Conservation (phyloP, 129 eudicot species). For the Chrysanthemum seticuspe region DNA sequence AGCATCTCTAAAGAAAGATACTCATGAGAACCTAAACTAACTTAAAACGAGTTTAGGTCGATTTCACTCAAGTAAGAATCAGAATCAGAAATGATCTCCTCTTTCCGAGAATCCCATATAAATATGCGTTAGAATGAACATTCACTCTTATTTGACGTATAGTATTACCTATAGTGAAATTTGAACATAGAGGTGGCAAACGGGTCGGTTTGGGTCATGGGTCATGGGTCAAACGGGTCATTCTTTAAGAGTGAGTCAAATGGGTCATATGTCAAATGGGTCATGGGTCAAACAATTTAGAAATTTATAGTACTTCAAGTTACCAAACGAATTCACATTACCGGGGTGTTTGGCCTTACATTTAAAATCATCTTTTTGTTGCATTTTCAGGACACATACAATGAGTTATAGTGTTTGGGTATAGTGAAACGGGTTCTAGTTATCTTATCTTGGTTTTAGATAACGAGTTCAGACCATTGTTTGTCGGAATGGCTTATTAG, state of each 20-base stretch:
- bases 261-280: not conserved
- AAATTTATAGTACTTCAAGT: too few relatives aligned
- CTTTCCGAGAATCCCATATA: constrained; percentile 76
- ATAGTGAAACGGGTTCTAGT: not conserved
- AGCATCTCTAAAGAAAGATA: constrained; percentile 19
- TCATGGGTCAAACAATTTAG: too few relatives aligned
- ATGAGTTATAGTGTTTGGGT: not conserved
- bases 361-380: too few relatives aligned
- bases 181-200: too few relatives aligned
- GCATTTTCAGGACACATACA: too few relatives aligned
- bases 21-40: constrained; percentile 37
- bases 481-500: too few relatives aligned
- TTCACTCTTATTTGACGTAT: not conserved
- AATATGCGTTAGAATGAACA: not conserved
- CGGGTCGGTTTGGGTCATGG: not conserved
- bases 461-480: too few relatives aligned
- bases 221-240: too few relatives aligned
- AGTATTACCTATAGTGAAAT: too few relatives aligned
- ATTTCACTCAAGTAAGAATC: constrained; percentile 85
- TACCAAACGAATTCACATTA: too few relatives aligned
- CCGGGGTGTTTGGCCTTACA: too few relatives aligned
- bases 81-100: constrained; percentile 73
- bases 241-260: too few relatives aligned
- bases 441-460: not conserved
- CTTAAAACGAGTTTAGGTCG: constrained; percentile 93